phyloP scores from a whole-genome alignment of 2,329 filamentous ascomycete species.

The Neocucurbitaria cava region DNA sequence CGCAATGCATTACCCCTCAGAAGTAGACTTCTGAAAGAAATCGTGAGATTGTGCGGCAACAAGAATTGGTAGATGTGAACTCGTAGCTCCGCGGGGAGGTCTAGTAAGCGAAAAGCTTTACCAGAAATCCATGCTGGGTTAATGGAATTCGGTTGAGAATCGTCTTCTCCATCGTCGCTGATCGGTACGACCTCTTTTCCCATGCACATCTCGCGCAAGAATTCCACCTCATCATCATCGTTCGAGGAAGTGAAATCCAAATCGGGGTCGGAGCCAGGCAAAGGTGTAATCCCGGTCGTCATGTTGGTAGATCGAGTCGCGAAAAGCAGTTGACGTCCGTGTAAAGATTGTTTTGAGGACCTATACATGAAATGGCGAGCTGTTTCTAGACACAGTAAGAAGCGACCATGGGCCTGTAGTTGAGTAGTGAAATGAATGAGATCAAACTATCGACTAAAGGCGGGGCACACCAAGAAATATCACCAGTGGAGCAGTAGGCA shows the following conservation, averaged over 20 bases:
- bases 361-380: neutral
- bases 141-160: neutral
- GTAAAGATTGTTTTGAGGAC: neutral
- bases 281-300: neutral
- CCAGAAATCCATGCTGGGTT: neutral
- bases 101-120: constrained; percentile 17
- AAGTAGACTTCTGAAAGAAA: neutral
- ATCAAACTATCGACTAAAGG: neutral
- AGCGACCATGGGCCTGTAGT: neutral
- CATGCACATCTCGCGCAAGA: constrained; percentile 1
- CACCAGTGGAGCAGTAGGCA: neutral
- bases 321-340: neutral
- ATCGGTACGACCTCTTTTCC: neutral
- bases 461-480: neutral
- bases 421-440: neutral
- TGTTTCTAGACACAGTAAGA: neutral
- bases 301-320: neutral
- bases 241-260: neutral
- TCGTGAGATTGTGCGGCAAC: constrained; percentile 11
- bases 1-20: neutral
- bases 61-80: constrained; percentile 16
- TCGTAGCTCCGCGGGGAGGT: constrained; percentile 26
- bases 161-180: neutral
- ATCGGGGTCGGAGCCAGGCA: neutral
- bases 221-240: constrained; percentile 3